Percentiles rank a stretch among this genome's conserved stretches.
These are phyloP conservation scores for Coemansia sp. DNA, from an alignment of 192 early-diverging fungal species.

Conservation along the genomic window DNA sequence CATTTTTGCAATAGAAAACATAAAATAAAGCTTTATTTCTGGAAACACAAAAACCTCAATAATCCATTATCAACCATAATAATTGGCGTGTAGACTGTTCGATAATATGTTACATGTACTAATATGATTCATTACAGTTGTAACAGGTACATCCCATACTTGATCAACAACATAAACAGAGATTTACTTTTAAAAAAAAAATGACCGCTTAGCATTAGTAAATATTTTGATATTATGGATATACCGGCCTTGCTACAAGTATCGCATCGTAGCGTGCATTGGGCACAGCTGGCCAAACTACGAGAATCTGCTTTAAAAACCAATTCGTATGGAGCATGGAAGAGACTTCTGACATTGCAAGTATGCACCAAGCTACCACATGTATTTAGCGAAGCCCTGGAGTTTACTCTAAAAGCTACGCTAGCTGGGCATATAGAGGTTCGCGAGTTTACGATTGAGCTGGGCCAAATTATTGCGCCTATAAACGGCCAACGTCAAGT, in stretches of 20 bases:
- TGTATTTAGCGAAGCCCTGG: conserved; percentile 22
- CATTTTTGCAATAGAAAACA: too few species aligned
- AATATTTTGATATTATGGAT: conserved; percentile 15
- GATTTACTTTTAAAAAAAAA: neutral
- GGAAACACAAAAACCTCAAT: too few species aligned
- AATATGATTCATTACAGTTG: too few species aligned
- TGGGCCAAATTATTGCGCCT: conserved; percentile 24
- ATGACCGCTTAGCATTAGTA: neutral
- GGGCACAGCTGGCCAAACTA: conserved; percentile 27
- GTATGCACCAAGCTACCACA: conserved; percentile 22
- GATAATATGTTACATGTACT: too few species aligned
- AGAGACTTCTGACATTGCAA: conserved; percentile 22
- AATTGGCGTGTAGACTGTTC: too few species aligned
- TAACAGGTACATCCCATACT: too few species aligned
- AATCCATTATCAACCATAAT: too few species aligned
- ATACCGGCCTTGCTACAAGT: conserved; percentile 17
- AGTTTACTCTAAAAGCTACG: conserved; percentile 1
- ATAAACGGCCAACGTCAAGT: neutral
- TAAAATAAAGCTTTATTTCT: too few species aligned
- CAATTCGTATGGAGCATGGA: conserved; percentile 18
- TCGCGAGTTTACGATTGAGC: conserved; percentile 6
- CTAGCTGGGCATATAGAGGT: conserved; percentile 20
- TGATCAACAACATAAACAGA: neutral
- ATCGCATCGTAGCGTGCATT: conserved; percentile 38
- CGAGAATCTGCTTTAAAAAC: conserved; percentile 5